Base-by-base conservation (phyloP, 1,139 yeast genomes). In the Komagataea norvegica region DNA sequence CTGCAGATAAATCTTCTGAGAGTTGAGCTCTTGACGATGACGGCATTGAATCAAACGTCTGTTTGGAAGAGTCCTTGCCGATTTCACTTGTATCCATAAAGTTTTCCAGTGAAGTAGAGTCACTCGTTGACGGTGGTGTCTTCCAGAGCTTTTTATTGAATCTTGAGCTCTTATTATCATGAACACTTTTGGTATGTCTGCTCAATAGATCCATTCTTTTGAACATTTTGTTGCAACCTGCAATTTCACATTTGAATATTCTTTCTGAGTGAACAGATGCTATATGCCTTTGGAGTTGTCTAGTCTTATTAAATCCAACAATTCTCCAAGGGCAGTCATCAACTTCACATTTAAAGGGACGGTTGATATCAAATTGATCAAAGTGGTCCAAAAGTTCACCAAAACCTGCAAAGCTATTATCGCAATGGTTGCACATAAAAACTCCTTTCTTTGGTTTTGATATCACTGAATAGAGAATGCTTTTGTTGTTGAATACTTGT, bases 211-310 rank as follows among this genome's bases (percentile, higher is more conserved):
- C 83, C 42, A 71, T 68, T 49, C 88, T 80, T 47, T 79, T 79
- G 56, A 88, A 89, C 2, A 80, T 69, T 51, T 78, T 84, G 1
- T 57, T 52, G 57, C 98, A 91, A 7, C 70, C 76, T 16, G 68
- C 75, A 44, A 67, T 67, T 14, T 70, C 64, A 57, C 96, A 88
- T 41, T 59, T 56, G 52, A 73, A 74, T 6, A 80, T 70, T 44
- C 76, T 74, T 10, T 36, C 31, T 6, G 42, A 38, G 33, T 52
- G 57, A 5, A 55, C 54, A 1, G 55, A 44, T 6, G 42, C 41
- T 9, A 49, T 36, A 33, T 56, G 60, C 8, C 59, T 42, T 14
- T 51, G 46, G 20, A 55, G 40, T 42, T 56, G 60, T 33, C 59
- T 41, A 11, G 41, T 60, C 42, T 72, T 68, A 34, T 66, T 62